Evolutionary conservation across 108 stramenopile species (phyloP), one percentile per base, ranked within the genome.

Genomic region (Tribonema minus): DNA sequence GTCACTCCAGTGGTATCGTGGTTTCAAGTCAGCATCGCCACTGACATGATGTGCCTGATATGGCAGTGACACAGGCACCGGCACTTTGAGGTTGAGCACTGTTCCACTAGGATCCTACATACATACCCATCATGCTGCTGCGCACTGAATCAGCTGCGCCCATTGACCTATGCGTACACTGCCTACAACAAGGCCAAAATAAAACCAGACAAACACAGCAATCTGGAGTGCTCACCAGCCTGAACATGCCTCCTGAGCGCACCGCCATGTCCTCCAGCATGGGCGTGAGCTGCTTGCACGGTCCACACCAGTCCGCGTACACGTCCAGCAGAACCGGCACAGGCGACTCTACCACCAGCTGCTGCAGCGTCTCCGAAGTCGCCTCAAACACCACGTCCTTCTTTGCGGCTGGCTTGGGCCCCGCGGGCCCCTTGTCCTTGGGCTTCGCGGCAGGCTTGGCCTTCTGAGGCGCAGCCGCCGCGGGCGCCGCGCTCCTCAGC

Each of bases 251-350:
- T 12, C 84, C 84, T 3, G 83, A 41, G 23, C 39, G 38, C 33
- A 83, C 39, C 26, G 82, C 85, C 41, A 79, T 73, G 37, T 79
- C 83, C 67, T 85, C 85, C 38, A 85, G 79, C 40, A 71, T 60
- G 34, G 85, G 85, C 37, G 79, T 81, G 23, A 85, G 70, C 79
- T 85, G 85, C 40, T 80, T 79, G 64, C 85, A 85, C n/a, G 85
- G 85, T 2, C 80, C 85, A 27, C 85, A 85, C 85, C 85, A 85
- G 33, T 84, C 80, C 31, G 85, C 85, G 80, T 79, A 82, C 29
- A 85, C 79, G 37, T 85, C 83, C 37, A 85, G 37, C 37, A 85
- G 39, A 0, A 85, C 85, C 34, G 85, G 84, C 15, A 83, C 81
- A 1, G 77, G 71, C n/a, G 82, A 80, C 33, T 85, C 84, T 0